These are phyloP conservation scores for Claviceps digitariae DNA, from an alignment of 2,329 filamentous ascomycete species.

Conservation along the genomic window DNA sequence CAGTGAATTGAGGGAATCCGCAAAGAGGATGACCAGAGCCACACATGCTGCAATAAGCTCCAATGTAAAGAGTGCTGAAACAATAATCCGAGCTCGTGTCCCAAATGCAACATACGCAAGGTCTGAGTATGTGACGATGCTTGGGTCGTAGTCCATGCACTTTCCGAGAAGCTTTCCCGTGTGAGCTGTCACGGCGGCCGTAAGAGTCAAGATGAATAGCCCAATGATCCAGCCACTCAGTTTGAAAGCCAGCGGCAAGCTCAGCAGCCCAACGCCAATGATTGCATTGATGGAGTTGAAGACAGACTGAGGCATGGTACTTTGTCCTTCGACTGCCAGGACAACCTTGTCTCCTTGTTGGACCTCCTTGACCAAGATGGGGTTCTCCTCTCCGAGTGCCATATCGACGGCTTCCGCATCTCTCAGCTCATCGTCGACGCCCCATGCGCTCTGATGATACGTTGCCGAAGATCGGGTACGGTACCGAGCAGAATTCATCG, in stretches of 20 bases:
- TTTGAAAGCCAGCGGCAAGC: slow-evolving; percentile 73
- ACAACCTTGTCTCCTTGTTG: slow-evolving; percentile 80
- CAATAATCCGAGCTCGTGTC: slow-evolving; percentile 62
- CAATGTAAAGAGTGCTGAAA: slow-evolving; percentile 74
- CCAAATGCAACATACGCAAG: slow-evolving; percentile 87
- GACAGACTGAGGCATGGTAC: slow-evolving; percentile 87
- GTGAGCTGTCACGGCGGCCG: slow-evolving; percentile 66
- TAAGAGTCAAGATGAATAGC: slow-evolving; percentile 57
- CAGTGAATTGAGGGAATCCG: slow-evolving; percentile 70
- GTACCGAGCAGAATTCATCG: slow-evolving; percentile 23
- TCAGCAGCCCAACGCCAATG: slow-evolving; percentile 80
- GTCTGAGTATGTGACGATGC: slow-evolving; percentile 87
- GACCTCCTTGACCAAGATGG: slow-evolving; percentile 76
- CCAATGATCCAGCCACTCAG: slow-evolving; percentile 85
- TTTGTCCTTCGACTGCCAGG: slow-evolving; percentile 77
- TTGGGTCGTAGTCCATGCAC: slow-evolving; percentile 76
- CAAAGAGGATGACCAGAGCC: slow-evolving; percentile 82
- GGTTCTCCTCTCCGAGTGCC: slow-evolving; percentile 31
- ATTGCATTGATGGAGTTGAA: slow-evolving; percentile 95
- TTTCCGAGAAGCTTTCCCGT: slow-evolving; percentile 75
- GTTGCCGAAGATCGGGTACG: slow-evolving; percentile 32
- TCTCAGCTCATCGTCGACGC: slow-evolving; percentile 21
- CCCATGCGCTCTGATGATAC: slow-evolving; percentile 22
- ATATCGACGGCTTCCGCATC: slow-evolving; percentile 14
- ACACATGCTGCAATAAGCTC: slow-evolving; percentile 83